Evolutionary conservation across 2,329 filamentous ascomycete species (phyloP).

Genomic region (Penicillium sumatraense): DNA sequence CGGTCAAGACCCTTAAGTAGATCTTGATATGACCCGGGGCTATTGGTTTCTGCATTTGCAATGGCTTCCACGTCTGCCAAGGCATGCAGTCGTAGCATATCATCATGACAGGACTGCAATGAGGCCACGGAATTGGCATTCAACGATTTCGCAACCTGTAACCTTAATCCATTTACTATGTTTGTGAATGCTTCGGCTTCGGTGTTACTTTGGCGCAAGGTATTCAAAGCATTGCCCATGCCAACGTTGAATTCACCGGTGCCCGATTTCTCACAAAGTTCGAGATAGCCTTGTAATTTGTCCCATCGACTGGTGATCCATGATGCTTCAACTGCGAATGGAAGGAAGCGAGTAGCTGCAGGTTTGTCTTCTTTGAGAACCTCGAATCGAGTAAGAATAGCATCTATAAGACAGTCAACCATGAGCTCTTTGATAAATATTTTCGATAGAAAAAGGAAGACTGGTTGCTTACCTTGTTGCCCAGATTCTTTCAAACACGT

Average conservation of each 20-base stretch:
- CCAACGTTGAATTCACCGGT: conserved; percentile 79
- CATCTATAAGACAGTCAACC: conserved; percentile 59
- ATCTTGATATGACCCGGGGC: conserved; percentile 23
- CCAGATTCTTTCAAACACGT: conserved; percentile 93
- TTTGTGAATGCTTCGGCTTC: conserved; percentile 54
- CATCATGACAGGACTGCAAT: conserved; percentile 80
- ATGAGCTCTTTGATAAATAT: not conserved
- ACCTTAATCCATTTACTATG: conserved; percentile 68
- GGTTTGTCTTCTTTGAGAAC: conserved; percentile 63
- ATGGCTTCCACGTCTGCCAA: conserved; percentile 86
- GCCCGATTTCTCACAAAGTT: conserved; percentile 34
- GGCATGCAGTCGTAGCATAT: conserved; percentile 84
- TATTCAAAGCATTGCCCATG: conserved; percentile 70
- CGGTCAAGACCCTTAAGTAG: conserved; percentile 66
- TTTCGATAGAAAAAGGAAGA: not conserved
- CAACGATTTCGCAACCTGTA: conserved; percentile 73
- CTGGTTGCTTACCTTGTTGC: conserved; percentile 70
- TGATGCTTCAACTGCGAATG: conserved; percentile 86
- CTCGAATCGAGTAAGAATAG: conserved; percentile 84
- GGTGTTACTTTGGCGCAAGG: conserved; percentile 58
- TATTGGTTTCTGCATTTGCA: conserved; percentile 51
- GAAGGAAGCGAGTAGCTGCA: conserved; percentile 68
- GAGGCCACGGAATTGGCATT: conserved; percentile 79
- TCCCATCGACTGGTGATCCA: conserved; percentile 88
- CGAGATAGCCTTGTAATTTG: conserved; percentile 70